These are phyloP conservation scores for Incumbomyces lentus DNA, from an alignment of 2,329 filamentous ascomycete species.

Conservation along the genomic window DNA sequence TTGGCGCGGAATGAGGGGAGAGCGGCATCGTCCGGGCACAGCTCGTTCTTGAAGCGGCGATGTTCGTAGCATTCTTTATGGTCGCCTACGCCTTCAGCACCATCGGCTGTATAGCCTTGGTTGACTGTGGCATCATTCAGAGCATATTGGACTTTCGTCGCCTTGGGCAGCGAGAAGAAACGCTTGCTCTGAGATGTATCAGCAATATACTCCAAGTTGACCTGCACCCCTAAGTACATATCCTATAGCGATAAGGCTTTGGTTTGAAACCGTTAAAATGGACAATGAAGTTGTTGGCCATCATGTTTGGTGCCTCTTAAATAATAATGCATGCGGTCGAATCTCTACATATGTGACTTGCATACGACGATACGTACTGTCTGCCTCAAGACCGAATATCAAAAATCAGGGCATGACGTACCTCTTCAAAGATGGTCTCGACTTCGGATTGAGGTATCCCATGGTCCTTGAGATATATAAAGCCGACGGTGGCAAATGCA, in stretches of 20 bases:
- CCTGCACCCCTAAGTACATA: no score
- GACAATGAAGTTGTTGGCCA: no score
- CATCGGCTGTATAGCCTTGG: conserved; percentile 17
- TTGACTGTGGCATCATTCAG: conserved; percentile 27
- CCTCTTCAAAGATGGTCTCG: conserved; percentile 13
- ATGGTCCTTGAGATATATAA: conserved; percentile 33
- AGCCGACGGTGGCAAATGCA: conserved; percentile 30
- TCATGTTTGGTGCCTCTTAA: no score
- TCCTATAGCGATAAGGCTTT: no score
- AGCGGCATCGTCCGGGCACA: conserved; percentile 23
- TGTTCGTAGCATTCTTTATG: conserved; percentile 19
- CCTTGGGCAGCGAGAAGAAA: conserved; percentile 35
- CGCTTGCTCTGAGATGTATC: conserved; percentile 21
- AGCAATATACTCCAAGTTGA: not conserved
- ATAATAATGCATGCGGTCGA: no score
- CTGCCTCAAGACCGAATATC: no score
- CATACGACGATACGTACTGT: no score
- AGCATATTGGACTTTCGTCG: conserved; percentile 38
- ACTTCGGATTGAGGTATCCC: conserved; percentile 23
- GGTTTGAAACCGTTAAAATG: no score
- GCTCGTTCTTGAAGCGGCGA: conserved; percentile 13
- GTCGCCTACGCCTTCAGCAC: conserved; percentile 13
- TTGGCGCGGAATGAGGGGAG: conserved; percentile 36
- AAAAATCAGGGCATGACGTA: conserved; percentile 6
- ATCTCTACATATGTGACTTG: no score